Evolutionary conservation across 2,329 filamentous ascomycete genomes (phyloP).

Genomic region (Fusarium sp.): DNA sequence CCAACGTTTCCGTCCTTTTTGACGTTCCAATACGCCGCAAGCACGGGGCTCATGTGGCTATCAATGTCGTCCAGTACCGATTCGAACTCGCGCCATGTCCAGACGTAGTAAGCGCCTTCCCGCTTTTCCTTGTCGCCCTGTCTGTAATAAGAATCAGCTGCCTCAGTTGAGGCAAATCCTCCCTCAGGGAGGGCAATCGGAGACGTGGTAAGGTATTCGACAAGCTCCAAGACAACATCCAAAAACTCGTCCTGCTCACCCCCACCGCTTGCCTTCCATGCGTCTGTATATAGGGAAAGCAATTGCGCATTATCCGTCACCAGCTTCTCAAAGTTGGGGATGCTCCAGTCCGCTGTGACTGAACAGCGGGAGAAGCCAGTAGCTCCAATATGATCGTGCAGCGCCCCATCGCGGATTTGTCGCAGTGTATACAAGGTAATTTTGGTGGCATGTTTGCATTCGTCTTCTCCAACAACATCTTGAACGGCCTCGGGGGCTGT

Average conservation of each 20-base stretch:
- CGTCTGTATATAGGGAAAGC: constrained; percentile 85
- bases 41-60: constrained; percentile 73
- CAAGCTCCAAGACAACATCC: constrained; percentile 82
- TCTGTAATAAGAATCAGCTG: constrained; percentile 83
- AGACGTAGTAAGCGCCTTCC: constrained; percentile 94
- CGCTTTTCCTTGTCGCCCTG: constrained; percentile 82
- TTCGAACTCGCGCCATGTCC: constrained; percentile 89
- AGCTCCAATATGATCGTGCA: constrained; percentile 67
- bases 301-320: constrained; percentile 92
- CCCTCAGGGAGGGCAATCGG: constrained; percentile 75
- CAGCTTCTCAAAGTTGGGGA: constrained; percentile 98
- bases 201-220: constrained; percentile 81
- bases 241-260: constrained; percentile 76
- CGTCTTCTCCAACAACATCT: constrained; percentile 87
- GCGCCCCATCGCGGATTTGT: constrained; percentile 70
- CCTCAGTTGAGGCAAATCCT: constrained; percentile 88
- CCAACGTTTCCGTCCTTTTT: constrained; percentile 86
- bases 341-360: constrained; percentile 89
- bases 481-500: constrained; percentile 77
- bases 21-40: constrained; percentile 87
- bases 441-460: constrained; percentile 76
- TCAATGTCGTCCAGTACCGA: constrained; percentile 67
- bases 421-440: constrained; percentile 87
- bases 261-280: constrained; percentile 70
- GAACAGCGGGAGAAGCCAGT: constrained; percentile 78